These are phyloP conservation scores for Syncephalis fuscata DNA, from an alignment of 371 early-diverging fungal genomes.

Conservation along the genomic window DNA sequence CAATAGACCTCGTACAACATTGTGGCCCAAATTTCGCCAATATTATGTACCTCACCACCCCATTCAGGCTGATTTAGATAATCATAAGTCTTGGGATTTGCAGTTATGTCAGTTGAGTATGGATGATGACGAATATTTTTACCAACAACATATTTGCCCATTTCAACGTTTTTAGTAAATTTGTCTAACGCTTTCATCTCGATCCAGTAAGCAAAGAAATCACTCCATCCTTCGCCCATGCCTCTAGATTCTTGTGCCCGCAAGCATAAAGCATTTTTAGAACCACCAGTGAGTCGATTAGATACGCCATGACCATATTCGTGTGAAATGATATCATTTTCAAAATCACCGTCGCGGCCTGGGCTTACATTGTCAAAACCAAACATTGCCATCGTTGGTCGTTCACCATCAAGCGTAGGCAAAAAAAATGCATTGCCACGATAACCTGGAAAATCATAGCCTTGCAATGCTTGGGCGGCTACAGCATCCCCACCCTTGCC, in stretches of 20 bases:
- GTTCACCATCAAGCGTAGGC: constrained; percentile 22
- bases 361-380: constrained; percentile 14
- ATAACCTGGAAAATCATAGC: constrained; percentile 16
- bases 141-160: constrained; percentile 69
- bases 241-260: constrained; percentile 10
- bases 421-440: constrained; percentile 21
- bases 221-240: constrained; percentile 32
- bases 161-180: constrained; percentile 39
- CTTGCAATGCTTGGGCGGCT: constrained; percentile 90
- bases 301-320: constrained; percentile 29
- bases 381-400: constrained; percentile 20
- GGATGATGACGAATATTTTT: constrained; percentile 73
- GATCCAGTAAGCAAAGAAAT: constrained; percentile 38
- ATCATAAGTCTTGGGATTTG: constrained; percentile 72
- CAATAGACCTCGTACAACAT: constrained; percentile 78
- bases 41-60: constrained; percentile 70
- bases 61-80: constrained; percentile 39
- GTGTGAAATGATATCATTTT: constrained; percentile 78
- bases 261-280: constrained; percentile 15
- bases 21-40: constrained; percentile 89
- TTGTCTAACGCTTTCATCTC: constrained; percentile 39
- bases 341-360: constrained; percentile 24
- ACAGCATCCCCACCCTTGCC: constrained; percentile 72
- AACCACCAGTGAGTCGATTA: constrained; percentile 34
- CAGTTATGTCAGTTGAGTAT: constrained; percentile 62